Evolutionary conservation across 2,329 filamentous ascomycete genomes (phyloP), one percentile per base, ranked within the genome.

Genomic region (Penicillium sp.): DNA sequence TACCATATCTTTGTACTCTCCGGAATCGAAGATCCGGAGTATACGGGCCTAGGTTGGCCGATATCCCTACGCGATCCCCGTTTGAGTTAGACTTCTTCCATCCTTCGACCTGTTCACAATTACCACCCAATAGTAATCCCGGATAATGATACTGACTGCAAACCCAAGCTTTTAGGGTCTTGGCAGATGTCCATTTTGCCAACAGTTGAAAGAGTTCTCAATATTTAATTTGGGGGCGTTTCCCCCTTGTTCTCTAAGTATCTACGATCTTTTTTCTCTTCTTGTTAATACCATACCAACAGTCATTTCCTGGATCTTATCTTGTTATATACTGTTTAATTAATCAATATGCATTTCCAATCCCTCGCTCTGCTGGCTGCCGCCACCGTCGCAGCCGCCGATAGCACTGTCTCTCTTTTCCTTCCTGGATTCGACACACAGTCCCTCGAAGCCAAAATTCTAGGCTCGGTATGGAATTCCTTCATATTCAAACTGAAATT

Each of bases 371-470:
- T 54, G 12, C 25, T 54, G 37, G 51, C 42, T 13, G 48, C 47
- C 18, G 48, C 37, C 23, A 23, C 47, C 18, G 10, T 45, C 15
- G 51, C 38, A 7, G 45, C 24, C 7, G 51, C 51, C 18, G 48
- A 50, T 12, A 47, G 31, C 38, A 53, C 51, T n/a, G 51, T 54
- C 40, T 46, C 51, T 8, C 41, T 54, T 40, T 54, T 54, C 44
- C 25, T 54, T 15, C 47, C 48, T 8, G 51, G 51, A 29, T 47
- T 47, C 29, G 51, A 50, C 18, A 12, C 15, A n/a, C 51, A 47
- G 28, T 32, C 47, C 4, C 28, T 51, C 15, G 51, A 50, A 1
- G 51, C 28, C 24, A 50, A 47, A 20, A 15, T 54, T 4, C n/a
- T 54, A 6, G 51, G 51, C 38, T 42, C 44, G 23, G 51, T 54